phyloP scores from a whole-genome alignment of 441 rosid genomes.

The Adansonia gregorii region DNA sequence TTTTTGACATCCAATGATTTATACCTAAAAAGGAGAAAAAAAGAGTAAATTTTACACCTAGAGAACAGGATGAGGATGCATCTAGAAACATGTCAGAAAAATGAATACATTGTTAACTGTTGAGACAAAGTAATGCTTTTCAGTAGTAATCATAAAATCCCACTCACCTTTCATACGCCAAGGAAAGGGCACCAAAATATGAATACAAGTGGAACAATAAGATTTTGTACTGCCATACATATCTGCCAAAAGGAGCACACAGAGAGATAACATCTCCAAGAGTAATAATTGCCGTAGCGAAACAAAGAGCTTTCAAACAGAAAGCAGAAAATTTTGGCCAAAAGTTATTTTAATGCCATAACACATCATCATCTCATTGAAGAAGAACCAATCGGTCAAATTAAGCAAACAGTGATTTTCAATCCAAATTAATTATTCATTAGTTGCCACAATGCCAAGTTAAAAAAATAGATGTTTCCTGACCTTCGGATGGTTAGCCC shows the following conservation, averaged over 20 bases:
- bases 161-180: conserved; percentile 84
- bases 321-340: conserved; percentile 3
- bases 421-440: conserved; percentile 13
- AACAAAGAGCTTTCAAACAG: conserved; percentile 5
- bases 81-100: conserved; percentile 11
- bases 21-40: conserved; percentile 57
- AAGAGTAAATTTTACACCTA: conserved; percentile 29
- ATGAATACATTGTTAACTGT: background rate
- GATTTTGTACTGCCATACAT: conserved; percentile 89
- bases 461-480: conserved; percentile 33
- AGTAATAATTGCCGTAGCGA: background rate
- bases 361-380: conserved; percentile 1
- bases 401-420: background rate
- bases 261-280: conserved; percentile 24
- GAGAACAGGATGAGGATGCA: conserved; percentile 18
- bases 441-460: conserved; percentile 21
- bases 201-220: conserved; percentile 89
- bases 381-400: background rate
- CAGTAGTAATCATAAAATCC: conserved; percentile 14
- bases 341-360: conserved; percentile 21
- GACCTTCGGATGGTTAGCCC: conserved; percentile 86
- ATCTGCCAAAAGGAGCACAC: conserved; percentile 52
- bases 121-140: background rate
- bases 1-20: conserved; percentile 95
- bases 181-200: conserved; percentile 69